Evolutionary conservation across 768 basidiomycete species (phyloP).

Genomic region (Royoungia palumana): DNA sequence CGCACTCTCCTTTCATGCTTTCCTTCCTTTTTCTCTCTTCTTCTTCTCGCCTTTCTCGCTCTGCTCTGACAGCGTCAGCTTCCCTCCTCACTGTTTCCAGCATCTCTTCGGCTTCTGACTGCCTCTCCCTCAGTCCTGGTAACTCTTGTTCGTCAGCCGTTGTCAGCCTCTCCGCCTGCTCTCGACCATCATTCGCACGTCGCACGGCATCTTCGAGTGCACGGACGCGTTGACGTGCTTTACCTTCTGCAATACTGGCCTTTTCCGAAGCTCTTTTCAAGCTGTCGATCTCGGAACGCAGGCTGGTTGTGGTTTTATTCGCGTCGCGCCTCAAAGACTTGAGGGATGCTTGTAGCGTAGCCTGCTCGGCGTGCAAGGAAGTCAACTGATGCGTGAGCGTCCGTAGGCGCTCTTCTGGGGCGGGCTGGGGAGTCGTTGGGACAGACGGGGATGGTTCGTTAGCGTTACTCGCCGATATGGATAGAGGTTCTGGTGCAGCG

Average conservation of each 20-base stretch:
- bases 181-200: conserved; percentile 59
- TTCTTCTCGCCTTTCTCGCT: conserved; percentile 48
- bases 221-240: conserved; percentile 82
- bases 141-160: conserved; percentile 39
- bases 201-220: conserved; percentile 88
- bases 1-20: conserved; percentile 54
- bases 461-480: conserved; percentile 29
- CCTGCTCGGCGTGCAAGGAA: conserved; percentile 60
- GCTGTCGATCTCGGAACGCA: conserved; percentile 81
- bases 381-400: conserved; percentile 70
- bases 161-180: conserved; percentile 41
- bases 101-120: conserved; percentile 40
- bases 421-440: conserved; percentile 33
- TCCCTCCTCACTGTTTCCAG: conserved; percentile 40
- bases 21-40: conserved; percentile 54
- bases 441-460: conserved; percentile 15
- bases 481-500: conserved; percentile 9
- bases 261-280: conserved; percentile 84
- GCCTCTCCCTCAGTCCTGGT: conserved; percentile 38
- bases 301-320: conserved; percentile 76
- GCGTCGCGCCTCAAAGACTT: conserved; percentile 78
- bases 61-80: conserved; percentile 43
- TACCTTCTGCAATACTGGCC: conserved; percentile 64
- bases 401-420: conserved; percentile 62
- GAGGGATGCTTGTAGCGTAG: conserved; percentile 61